Evolutionary conservation across 805 yeast genomes (phyloP).

Genomic region (Starmera pachycereana): DNA sequence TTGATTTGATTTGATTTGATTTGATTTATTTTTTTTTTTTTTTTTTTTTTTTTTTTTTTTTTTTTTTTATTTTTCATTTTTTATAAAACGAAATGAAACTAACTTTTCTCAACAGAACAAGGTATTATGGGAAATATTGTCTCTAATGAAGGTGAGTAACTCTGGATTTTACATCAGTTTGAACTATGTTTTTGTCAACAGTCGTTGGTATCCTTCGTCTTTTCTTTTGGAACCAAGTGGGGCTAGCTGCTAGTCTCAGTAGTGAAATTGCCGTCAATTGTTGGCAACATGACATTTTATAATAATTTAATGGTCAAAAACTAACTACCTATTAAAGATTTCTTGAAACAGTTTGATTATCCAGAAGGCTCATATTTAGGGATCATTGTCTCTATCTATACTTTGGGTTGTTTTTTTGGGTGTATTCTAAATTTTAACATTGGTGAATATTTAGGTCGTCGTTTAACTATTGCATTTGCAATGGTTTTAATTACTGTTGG

Average conservation of each 20-base stretch:
- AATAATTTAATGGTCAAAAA: no score
- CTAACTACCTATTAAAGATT: not conserved
- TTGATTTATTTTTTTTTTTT: no score
- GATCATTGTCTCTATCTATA: conserved; percentile 20
- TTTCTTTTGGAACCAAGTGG: no score
- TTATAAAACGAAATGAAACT: no score
- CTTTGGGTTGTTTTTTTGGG: conserved; percentile 15
- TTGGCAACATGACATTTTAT: no score
- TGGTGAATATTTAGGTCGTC: conserved; percentile 33
- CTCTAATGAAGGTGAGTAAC: not conserved
- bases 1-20: no score
- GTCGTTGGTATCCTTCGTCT: no score
- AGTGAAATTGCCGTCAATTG: no score
- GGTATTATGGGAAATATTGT: conserved; percentile 1
- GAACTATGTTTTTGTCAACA: no score
- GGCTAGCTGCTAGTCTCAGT: no score
- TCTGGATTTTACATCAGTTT: no score
- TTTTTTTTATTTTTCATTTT: no score
- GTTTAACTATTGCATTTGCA: conserved; percentile 28
- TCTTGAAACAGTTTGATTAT: not conserved
- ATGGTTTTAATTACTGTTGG: conserved; percentile 30
- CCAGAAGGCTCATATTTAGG: conserved; percentile 10
- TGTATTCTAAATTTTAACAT: conserved; percentile 29
- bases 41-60: not conserved
- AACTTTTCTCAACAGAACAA: not conserved